Base-by-base conservation (phyloP, 2,329 filamentous ascomycete genomes). In the Aspergillus sp. region DNA sequence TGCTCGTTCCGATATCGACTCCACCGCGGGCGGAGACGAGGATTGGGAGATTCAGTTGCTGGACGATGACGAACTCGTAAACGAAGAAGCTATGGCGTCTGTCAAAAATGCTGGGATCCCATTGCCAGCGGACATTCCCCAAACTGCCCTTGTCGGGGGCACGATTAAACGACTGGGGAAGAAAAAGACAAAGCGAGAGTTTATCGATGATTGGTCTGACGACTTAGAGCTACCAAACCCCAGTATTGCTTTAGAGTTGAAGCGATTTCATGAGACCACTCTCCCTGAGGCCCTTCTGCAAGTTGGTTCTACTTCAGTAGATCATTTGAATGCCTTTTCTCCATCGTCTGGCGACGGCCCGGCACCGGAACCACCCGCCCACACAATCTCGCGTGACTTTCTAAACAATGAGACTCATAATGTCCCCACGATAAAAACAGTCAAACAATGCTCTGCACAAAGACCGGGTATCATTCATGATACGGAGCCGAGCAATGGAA, bases 41-140 rank as follows among this genome's bases (percentile, higher is more conserved):
- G 91, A 96, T 74, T 92, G 88, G 80, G 91, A 97, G 66, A 84
- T 98, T 20, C 85, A 93, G 64, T 79, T 98, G 30, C 87, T 91
- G 2, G 90, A 88, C 48, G 89, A 95, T 71, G 93, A 97, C 71
- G 90, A 96, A 67, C 83, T 85, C 62, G 91, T 91, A 1, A 96
- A 89, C 9, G 78, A 88, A 65, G 89, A 96, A 70, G 93, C 95
- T 59, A 93, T 99, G 67, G 85, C 90, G 22, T 90, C 91, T 6
- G 93, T 93, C 34, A 89, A 91, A 68, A 88, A 87, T 71, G 93
- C 92, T 24, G 95, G 95, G 64, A 96, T 99, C 62, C 93, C 95
- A 6, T 85, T 98, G 55, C 95, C 95, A 26, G 81, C 85, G 51
- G 93, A 93, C 70, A 86, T 98, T 32, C 92, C 93, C 1, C 86